Conservation (phyloP, 2,329 filamentous ascomycete species). For the Monosporascus sp. region DNA sequence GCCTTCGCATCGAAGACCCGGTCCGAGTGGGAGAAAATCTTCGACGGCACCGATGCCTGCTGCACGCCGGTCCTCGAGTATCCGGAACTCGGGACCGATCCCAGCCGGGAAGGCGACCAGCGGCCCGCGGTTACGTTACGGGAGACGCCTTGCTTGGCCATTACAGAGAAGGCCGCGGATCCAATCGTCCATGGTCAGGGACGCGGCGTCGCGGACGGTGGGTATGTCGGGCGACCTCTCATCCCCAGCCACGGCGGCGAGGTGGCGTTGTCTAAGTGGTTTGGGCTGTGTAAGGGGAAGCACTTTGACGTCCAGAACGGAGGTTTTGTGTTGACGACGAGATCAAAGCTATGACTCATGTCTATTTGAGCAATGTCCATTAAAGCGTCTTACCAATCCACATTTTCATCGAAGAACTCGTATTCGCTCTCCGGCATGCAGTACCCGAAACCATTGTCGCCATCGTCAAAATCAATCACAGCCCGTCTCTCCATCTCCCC, state of each 20-base stretch:
- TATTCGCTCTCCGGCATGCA: too few species aligned
- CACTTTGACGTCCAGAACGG: conserved; percentile 66
- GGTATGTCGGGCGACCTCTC: conserved; percentile 59
- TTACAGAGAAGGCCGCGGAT: conserved; percentile 41
- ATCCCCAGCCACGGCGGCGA: conserved; percentile 68
- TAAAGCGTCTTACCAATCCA: too few species aligned
- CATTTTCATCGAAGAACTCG: too few species aligned
- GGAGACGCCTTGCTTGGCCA: conserved; percentile 62
- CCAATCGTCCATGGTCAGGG: conserved; percentile 55
- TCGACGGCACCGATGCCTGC: conserved; percentile 89
- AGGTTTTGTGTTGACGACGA: conserved; percentile 44
- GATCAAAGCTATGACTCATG: too few species aligned
- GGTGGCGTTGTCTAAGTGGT: conserved; percentile 63
- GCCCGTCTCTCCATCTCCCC: too few species aligned
- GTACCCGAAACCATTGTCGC: too few species aligned
- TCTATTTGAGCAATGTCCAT: too few species aligned
- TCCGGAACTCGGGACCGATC: conserved; percentile 29
- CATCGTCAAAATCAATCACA: too few species aligned
- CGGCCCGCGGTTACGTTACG: conserved; percentile 64
- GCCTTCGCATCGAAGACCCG: conserved; percentile 67
- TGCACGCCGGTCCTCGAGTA: conserved; percentile 82
- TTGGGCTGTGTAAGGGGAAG: conserved; percentile 67
- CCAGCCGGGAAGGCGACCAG: conserved; percentile 59
- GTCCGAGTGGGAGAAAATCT: conserved; percentile 75
- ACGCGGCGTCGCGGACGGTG: conserved; percentile 56